Percentiles rank a stretch among this genome's conserved stretches.
phyloP scores from a whole-genome alignment of 129 eudicot species.

The Pseudognaphalium luteoalbum region DNA sequence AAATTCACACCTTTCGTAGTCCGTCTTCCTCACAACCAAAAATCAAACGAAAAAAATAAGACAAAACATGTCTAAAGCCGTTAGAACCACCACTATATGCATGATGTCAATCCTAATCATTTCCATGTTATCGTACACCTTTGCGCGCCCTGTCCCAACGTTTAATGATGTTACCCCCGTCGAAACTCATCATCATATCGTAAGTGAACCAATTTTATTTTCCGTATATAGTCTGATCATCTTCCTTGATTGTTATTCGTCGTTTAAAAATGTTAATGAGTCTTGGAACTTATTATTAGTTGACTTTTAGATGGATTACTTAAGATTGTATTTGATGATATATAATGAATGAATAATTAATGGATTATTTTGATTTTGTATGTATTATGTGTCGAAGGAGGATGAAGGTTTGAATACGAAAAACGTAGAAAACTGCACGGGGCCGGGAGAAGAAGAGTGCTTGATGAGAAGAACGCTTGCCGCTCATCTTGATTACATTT shows the following conservation, averaged over 20 bases:
- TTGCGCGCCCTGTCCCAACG: conserved; percentile 44
- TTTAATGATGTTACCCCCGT: conserved; percentile 49
- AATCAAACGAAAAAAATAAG: neutral
- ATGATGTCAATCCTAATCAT: conserved; percentile 49
- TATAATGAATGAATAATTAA: neutral
- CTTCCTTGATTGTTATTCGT: neutral
- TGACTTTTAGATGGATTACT: too few species aligned
- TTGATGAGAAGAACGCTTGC: conserved; percentile 63
- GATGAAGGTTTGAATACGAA: conserved; percentile 35
- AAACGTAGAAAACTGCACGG: conserved; percentile 47
- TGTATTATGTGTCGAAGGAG: conserved; percentile 29
- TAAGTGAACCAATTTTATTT: conserved; percentile 4
- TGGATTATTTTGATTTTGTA: conserved; percentile 2
- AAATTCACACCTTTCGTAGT: conserved; percentile 30
- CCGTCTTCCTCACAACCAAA: conserved; percentile 20
- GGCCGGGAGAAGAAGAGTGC: conserved; percentile 67
- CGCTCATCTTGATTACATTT: conserved; percentile 71
- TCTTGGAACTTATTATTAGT: too few species aligned
- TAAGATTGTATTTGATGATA: too few species aligned
- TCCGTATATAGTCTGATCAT: neutral
- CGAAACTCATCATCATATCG: conserved; percentile 36
- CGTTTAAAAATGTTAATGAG: neutral
- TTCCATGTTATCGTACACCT: conserved; percentile 34
- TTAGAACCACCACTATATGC: conserved; percentile 49
- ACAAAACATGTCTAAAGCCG: conserved; percentile 45